phyloP scores from a whole-genome alignment of 2,329 filamentous ascomycete species.

The Trichophaea hybrida region DNA sequence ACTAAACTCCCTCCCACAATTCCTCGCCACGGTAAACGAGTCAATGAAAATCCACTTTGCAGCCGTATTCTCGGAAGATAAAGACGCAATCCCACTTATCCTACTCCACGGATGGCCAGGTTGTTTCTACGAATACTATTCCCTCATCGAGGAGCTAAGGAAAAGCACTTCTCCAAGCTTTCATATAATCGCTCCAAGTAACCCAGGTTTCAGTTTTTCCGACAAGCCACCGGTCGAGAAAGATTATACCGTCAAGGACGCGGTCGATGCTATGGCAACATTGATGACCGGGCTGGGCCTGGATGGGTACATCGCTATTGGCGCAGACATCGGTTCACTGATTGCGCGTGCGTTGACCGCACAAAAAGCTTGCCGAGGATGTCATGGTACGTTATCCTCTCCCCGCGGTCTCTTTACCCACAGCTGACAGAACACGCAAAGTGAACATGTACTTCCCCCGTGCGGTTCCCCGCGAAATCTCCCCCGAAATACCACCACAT shows the following conservation, averaged over 20 bases:
- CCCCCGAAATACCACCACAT: neutral
- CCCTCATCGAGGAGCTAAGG: constrained; percentile 36
- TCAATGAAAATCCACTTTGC: constrained; percentile 12
- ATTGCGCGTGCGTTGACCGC: constrained; percentile 32
- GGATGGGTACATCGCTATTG: constrained; percentile 40
- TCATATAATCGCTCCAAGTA: constrained; percentile 42
- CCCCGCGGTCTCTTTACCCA: constrained; percentile 31
- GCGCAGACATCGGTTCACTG: constrained; percentile 42
- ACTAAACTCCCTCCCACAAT: constrained; percentile 12
- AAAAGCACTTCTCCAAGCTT: constrained; percentile 42
- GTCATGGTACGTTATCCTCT: constrained; percentile 28
- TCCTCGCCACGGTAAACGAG: neutral
- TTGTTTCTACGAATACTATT: constrained; percentile 41
- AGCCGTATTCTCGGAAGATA: constrained; percentile 12
- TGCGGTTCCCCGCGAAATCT: neutral
- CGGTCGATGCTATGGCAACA: constrained; percentile 36
- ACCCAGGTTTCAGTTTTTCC: constrained; percentile 43
- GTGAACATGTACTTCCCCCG: constrained; percentile 11
- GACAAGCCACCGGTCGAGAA: constrained; percentile 35
- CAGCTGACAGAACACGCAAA: constrained; percentile 26
- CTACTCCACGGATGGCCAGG: constrained; percentile 31
- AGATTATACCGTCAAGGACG: constrained; percentile 34
- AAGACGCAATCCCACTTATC: constrained; percentile 21
- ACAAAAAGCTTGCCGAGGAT: constrained; percentile 38
- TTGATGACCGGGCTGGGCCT: constrained; percentile 43